These are phyloP conservation scores for Colletotrichum shisoi DNA, from an alignment of 2,329 filamentous ascomycete genomes.

Conservation along the genomic window DNA sequence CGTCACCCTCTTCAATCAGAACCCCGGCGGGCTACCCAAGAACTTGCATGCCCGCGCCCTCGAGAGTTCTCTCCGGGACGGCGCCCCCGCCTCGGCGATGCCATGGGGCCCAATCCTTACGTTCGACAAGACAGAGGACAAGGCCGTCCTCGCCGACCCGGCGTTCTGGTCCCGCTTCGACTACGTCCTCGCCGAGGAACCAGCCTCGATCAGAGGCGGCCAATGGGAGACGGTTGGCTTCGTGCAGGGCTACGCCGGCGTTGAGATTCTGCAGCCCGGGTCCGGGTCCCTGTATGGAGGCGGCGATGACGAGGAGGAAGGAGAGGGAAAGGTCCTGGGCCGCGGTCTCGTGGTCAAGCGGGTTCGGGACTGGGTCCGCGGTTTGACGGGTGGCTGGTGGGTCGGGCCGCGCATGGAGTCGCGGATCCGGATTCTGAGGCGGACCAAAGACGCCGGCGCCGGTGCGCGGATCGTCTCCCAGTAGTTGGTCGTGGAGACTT, in stretches of 20 bases:
- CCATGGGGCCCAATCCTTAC: conserved; percentile 43
- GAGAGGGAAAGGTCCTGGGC: conserved; percentile 53
- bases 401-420: conserved; percentile 68
- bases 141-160: conserved; percentile 53
- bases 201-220: conserved; percentile 55
- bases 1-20: conserved; percentile 70
- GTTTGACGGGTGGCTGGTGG: conserved; percentile 69
- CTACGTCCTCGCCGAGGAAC: conserved; percentile 67
- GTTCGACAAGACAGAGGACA: conserved; percentile 71
- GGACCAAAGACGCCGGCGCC: conserved; percentile 41
- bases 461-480: conserved; percentile 29
- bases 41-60: conserved; percentile 43
- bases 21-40: conserved; percentile 51
- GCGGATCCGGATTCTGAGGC: conserved; percentile 60
- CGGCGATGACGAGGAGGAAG: conserved; percentile 32
- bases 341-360: conserved; percentile 53
- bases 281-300: conserved; percentile 37
- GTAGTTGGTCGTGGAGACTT: not conserved
- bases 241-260: conserved; percentile 65
- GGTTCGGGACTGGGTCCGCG: conserved; percentile 54
- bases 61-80: conserved; percentile 37
- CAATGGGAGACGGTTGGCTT: conserved; percentile 65
- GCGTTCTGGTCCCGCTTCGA: conserved; percentile 71
- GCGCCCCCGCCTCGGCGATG: conserved; percentile 40
- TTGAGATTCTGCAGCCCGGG: conserved; percentile 65